phyloP scores from a whole-genome alignment of 768 basidiomycete species.

The Obba rivulosa region DNA sequence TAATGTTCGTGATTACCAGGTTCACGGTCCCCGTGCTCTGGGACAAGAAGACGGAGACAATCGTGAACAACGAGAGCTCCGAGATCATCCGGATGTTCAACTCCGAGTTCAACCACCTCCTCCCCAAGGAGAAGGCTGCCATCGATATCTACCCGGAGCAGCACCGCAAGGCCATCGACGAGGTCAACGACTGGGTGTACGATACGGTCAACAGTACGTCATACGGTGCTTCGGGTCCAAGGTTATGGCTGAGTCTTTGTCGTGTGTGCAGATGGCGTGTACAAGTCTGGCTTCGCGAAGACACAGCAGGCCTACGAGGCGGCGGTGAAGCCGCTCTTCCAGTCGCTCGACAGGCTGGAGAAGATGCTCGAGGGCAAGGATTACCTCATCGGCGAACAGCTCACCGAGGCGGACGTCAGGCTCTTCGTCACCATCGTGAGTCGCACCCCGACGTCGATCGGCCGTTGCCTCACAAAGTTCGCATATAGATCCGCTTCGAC shows the following conservation, averaged over 20 bases:
- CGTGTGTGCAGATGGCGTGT: conserved; percentile 63
- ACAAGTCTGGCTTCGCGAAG: conserved; percentile 84
- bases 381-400: conserved; percentile 73
- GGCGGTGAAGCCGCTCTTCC: conserved; percentile 70
- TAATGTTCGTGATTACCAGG: conserved; percentile 18
- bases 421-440: conserved; percentile 91
- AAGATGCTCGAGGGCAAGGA: conserved; percentile 70
- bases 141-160: conserved; percentile 77
- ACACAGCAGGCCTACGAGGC: conserved; percentile 75
- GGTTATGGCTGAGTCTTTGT: background rate
- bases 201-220: conserved; percentile 74
- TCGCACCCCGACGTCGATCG: background rate
- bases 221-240: background rate
- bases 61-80: conserved; percentile 94
- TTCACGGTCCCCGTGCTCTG: conserved; percentile 90
- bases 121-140: conserved; percentile 59
- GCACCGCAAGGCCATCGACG: conserved; percentile 73
- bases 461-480: background rate
- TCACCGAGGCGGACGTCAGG: conserved; percentile 84
- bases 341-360: conserved; percentile 78
- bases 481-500: conserved; percentile 73
- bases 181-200: conserved; percentile 82
- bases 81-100: conserved; percentile 97
- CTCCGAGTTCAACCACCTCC: conserved; percentile 67
- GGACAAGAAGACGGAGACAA: conserved; percentile 83